Conservation (phyloP, 257 asterid species). For the Salvia miltiorrhiza region DNA sequence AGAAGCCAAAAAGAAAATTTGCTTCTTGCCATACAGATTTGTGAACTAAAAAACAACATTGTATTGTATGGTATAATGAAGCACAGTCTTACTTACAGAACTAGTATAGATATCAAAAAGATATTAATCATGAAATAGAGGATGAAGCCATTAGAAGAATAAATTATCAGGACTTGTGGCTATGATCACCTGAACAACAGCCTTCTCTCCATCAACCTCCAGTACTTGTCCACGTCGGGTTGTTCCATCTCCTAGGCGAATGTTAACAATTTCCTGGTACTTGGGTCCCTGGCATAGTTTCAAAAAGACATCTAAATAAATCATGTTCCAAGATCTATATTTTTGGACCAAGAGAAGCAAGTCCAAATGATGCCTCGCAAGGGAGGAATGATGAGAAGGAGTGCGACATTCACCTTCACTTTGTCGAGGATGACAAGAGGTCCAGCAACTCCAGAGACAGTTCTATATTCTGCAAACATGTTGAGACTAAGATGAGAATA, state of each 20-base stretch:
- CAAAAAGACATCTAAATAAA: slow-evolving; percentile 6
- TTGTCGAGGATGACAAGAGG: slow-evolving; percentile 97
- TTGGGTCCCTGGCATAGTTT: slow-evolving; percentile 84
- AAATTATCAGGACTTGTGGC: neutral
- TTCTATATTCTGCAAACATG: slow-evolving; percentile 78
- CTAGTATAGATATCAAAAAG: neutral
- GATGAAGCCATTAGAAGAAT: neutral
- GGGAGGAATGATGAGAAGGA: slow-evolving; percentile 6
- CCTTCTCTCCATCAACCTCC: slow-evolving; percentile 98
- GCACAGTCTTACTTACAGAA: neutral
- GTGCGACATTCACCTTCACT: slow-evolving; percentile 72
- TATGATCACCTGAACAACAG: slow-evolving; percentile 87
- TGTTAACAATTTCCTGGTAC: slow-evolving; percentile 93
- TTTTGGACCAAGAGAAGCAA: slow-evolving; percentile 1
- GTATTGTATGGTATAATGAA: neutral
- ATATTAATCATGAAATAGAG: neutral
- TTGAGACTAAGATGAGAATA: neutral
- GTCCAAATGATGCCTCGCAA: slow-evolving; percentile 1
- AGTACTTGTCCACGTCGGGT: slow-evolving; percentile 95
- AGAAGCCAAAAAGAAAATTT: neutral
- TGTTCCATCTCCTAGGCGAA: slow-evolving; percentile 95
- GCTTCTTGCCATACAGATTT: neutral
- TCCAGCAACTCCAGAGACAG: slow-evolving; percentile 99
- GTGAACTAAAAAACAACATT: slow-evolving; percentile 10
- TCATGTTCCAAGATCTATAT: slow-evolving; percentile 11